Evolutionary conservation across 495 filamentous ascomycete species (phyloP).

Genomic region (Daldinia grandis): DNA sequence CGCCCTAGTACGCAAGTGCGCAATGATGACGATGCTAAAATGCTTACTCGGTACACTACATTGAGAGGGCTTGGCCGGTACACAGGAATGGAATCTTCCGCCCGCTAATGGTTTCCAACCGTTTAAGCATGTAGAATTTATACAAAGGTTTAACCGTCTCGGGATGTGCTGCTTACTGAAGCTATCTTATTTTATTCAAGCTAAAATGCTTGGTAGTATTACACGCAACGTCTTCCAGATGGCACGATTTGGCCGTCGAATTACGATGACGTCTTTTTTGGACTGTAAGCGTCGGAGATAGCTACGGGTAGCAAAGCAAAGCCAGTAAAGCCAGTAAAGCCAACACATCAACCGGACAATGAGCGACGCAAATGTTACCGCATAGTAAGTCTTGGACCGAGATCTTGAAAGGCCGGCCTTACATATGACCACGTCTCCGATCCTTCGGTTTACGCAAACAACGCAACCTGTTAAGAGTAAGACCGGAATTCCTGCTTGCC

Average conservation of each 20-base stretch:
- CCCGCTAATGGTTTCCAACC: not conserved
- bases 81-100: not conserved
- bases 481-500: not conserved
- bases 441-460: not conserved
- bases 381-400: not conserved
- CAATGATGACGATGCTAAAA: not conserved
- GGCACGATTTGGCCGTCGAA: not conserved
- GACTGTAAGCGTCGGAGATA: not conserved
- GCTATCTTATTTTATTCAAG: not conserved
- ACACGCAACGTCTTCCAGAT: not conserved
- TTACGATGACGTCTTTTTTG: not conserved
- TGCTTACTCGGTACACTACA: not conserved
- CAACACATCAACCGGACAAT: not conserved
- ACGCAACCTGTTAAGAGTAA: not conserved
- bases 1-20: not conserved
- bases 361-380: not conserved
- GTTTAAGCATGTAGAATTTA: not conserved
- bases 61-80: not conserved
- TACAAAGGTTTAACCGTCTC: not conserved
- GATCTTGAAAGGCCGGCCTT: not conserved
- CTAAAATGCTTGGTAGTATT: not conserved
- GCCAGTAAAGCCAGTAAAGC: constrained; percentile 1
- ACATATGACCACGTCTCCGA: not conserved
- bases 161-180: not conserved
- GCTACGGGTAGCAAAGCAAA: constrained; percentile 1